Evolutionary conservation across 1,139 yeast genomes (phyloP), one percentile per base, ranked within the genome.

Genomic region (Chernovozyma aurita): DNA sequence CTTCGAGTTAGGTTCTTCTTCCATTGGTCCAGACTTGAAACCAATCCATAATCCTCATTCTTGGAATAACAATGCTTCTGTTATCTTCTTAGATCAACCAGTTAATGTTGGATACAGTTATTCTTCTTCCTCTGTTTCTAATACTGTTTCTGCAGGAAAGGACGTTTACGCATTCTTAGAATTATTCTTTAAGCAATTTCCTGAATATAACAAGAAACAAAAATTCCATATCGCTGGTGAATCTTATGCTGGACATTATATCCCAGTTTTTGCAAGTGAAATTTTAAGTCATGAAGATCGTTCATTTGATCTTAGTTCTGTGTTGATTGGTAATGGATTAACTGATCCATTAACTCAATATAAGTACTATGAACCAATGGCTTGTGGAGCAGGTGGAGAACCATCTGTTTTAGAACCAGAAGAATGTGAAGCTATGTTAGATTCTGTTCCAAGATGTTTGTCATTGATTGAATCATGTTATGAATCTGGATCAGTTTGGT

Each of bases 181-280:
- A 55, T 74, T 90, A 56, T 92, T 92, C 70, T 92, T 85, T 73
- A 76, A 84, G 61, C 86, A 85, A 58, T 92, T 88, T 76, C 95
- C 97, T 31, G 78, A 90, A 63, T 87, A 84, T 65, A 62, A 73
- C 34, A 62, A 75, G 27, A 70, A 76, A 42, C 79, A 76, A 37
- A 47, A 48, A 28, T 88, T 92, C 82, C 97, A 90, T 63, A 88
- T 92, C 63, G 95, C 97, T 33, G 98, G 97, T 50, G 97, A 92
- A 65, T 86, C 96, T n/a, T 92, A 92, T 57, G 98, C 95, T 38
- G 98, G 98, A 44, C 97, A 92, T 61, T 92, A 92, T 63, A 88
- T 92, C 48, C 98, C 97, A 24, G 90, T 80, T 8, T 85, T 92
- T 59, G 96, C 97, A 17, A 65, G 82, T 35, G 96, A 90, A 63